Evolutionary conservation across 768 basidiomycete genomes (phyloP).

Genomic region (Tricholoma hemisulphureum): DNA sequence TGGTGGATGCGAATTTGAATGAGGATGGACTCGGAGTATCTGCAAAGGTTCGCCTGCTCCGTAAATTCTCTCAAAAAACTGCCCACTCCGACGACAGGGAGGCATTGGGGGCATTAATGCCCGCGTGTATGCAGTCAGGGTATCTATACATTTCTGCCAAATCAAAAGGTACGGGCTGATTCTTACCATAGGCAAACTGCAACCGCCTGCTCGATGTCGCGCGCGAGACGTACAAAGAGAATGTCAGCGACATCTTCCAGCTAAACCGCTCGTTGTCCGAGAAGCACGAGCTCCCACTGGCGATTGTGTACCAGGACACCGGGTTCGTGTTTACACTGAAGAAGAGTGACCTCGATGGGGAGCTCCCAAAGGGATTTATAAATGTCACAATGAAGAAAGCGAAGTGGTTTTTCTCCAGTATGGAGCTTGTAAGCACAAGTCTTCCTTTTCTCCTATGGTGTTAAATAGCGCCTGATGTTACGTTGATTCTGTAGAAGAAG

Average conservation of each 20-base stretch:
- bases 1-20: conserved; percentile 66
- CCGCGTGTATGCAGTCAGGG: conserved; percentile 84
- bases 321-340: conserved; percentile 75
- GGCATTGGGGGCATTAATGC: conserved; percentile 75
- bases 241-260: conserved; percentile 81
- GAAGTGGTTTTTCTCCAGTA: conserved; percentile 72
- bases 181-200: conserved; percentile 55
- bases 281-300: conserved; percentile 61
- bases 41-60: conserved; percentile 47
- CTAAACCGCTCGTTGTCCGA: conserved; percentile 59
- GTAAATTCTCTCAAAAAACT: background rate
- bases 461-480: background rate
- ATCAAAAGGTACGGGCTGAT: background rate
- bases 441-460: background rate
- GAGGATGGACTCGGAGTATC: conserved; percentile 58
- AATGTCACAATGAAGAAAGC: conserved; percentile 66
- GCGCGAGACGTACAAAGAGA: conserved; percentile 92
- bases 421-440: conserved; percentile 65
- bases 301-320: conserved; percentile 66
- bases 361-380: conserved; percentile 69
- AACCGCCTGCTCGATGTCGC: conserved; percentile 91
- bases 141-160: background rate
- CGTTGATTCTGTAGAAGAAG: conserved; percentile 59
- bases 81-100: conserved; percentile 42
- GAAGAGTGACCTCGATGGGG: conserved; percentile 62